Evolutionary conservation across 805 yeast genomes (phyloP).

Genomic region (Lipomyces starkeyi): DNA sequence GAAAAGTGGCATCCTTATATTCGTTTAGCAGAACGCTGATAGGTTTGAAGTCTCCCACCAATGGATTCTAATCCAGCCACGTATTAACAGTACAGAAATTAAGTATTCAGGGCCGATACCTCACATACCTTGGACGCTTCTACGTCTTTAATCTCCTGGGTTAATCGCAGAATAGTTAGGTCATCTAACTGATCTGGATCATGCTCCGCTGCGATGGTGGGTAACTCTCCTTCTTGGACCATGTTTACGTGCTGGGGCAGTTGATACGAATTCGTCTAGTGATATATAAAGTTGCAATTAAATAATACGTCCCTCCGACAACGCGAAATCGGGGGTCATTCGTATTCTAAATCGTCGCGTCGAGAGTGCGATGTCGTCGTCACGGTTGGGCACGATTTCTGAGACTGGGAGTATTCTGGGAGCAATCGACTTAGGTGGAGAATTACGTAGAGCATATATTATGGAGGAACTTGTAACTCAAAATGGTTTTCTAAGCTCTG

Average conservation of each 20-base stretch:
- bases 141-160: conserved; percentile 37
- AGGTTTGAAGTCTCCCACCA: conserved; percentile 33
- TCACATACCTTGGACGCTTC: conserved; percentile 35
- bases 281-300: not conserved
- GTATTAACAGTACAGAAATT: no score
- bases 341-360: not conserved
- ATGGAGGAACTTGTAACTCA: no score
- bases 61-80: conserved; percentile 21
- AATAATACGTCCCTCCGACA: not conserved
- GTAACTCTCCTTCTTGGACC: not conserved
- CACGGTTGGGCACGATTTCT: not conserved
- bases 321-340: not conserved
- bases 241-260: not conserved
- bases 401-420: no score
- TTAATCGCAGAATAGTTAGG: conserved; percentile 34
- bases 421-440: no score
- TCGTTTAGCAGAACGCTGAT: conserved; percentile 27
- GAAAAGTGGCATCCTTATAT: conserved; percentile 33
- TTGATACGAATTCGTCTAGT: not conserved
- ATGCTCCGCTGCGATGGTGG: conserved; percentile 9
- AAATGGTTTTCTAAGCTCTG: no score
- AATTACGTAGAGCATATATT: no score
- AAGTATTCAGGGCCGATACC: not conserved
- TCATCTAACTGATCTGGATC: conserved; percentile 37
- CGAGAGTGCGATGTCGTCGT: not conserved